Base-by-base conservation (phyloP, 2,329 filamentous ascomycete genomes). In the Eurotiales sp. region DNA sequence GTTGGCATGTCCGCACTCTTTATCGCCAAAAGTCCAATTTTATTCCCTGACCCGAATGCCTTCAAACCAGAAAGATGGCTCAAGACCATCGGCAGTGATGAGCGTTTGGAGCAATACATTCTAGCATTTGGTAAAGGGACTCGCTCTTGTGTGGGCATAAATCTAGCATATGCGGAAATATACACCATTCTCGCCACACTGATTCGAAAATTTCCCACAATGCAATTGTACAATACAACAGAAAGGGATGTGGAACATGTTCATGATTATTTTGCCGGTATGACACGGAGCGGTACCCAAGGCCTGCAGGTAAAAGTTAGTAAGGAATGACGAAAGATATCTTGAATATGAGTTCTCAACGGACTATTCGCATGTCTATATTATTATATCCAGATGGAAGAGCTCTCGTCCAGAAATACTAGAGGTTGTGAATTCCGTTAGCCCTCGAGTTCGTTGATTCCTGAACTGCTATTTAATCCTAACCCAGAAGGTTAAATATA, bases 41-140 rank as follows among this genome's bases (percentile, higher is more conserved):
- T 51, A 12, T 66, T 62, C 47, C 57, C 56, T 5, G 54, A 62
- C n/a, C 55, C 62, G 10, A 25, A 46, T 4, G 17, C 22, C 2
- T 64, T 67, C 46, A 50, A 61, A 4, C 65, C 65, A 0, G 58
- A 61, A n/a, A 43, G 66, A n/a, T 69, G 63, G 61, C n/a, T 63
- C 23, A 23, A 30, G 7, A 22, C 11, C 10, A n/a, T n/a, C n/a
- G n/a, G 23, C n/a, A 15, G 2, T n/a, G 37, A 27, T 41, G 37
- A 50, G 32, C 55, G 46, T 19, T 29, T 55, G 14, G 52, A 57
- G 11, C 22, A 53, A 21, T 55, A 58, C 37, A 41, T 56, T 12
- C 39, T 58, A 6, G 34, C 52, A 15, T 59, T 59, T 44, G 51
- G 47, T 2, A 53, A 49, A 37, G 62, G 62, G 8, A 57, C 60